Base-by-base conservation (phyloP, 2,329 filamentous ascomycete genomes). In the Dactylellina leptospora region DNA sequence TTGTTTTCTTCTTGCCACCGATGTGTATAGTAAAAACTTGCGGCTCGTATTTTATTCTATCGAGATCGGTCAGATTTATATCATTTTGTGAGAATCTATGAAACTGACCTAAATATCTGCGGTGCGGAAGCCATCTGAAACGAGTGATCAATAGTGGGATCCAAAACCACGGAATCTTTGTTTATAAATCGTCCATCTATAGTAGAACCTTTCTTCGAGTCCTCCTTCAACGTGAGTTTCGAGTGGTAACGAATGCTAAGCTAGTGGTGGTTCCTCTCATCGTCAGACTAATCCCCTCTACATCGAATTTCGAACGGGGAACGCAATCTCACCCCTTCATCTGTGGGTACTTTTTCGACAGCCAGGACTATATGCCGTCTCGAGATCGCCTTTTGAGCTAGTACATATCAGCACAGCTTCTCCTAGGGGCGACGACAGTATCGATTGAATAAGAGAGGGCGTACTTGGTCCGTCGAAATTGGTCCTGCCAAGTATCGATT, bases 401-500 rank as follows among this genome's bases (percentile, higher is more conserved):
- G 73, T 71, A 47, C 11, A 16, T 40, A 33, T 56, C 44, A 58
- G 61, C 45, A 4, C 28, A 22, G 33, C 16, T 2, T 4, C 13
- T 23, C 0, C 13, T 13, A 50, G 69, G 63, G 68, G 38, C 51
- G 36, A n/a, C 36, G 16, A 47, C 23, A 44, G 38, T 16, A 42
- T 6, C n/a, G 20, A 13, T 22, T 30, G 27, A 5, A 16, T 30
- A 9, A 11, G 13, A 38, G n/a, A 13, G 3, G 9, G 75, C 36
- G 16, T 40, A 60, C 61, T 63, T 13, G 11, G 50, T 28, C 60
- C 44, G 36, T 50, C 66, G 36, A 69, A 76, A 83, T 76, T 83
- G 36, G 90, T 92, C 74, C 93, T 87, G 62, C 93, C 93, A 78
- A 96, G 91, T 18, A 96, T 84, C 79, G 95, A 93, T 76, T 86